Conservation (phyloP, 148 eudicot species). For the Euryodendron excelsum region DNA sequence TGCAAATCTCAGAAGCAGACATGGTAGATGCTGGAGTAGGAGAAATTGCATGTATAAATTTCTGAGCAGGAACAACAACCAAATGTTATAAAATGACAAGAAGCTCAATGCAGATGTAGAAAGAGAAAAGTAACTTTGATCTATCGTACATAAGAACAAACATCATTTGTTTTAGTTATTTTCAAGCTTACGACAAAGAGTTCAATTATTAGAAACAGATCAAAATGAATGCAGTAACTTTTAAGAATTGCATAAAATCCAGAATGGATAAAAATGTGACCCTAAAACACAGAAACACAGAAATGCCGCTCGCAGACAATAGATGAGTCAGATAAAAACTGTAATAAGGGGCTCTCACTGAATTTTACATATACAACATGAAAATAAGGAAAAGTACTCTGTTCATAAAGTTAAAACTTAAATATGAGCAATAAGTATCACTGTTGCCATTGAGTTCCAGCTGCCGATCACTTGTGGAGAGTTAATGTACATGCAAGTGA, state of each 20-base stretch:
- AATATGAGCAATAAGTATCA: neutral
- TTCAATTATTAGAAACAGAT: neutral
- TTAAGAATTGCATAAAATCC: neutral
- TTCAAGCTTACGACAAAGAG: neutral
- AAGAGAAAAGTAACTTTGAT: neutral
- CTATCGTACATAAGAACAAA: neutral
- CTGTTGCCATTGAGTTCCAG: neutral
- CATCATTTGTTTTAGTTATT: neutral
- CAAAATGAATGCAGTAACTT: neutral
- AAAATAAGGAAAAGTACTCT: neutral
- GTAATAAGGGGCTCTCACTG: neutral
- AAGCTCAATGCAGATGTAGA: conserved; percentile 4
- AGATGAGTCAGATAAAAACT: conserved; percentile 3
- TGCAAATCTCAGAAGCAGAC: conserved; percentile 62
- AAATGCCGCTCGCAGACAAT: conserved; percentile 2
- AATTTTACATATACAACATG: neutral
- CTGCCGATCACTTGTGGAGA: neutral
- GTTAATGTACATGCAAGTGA: neutral
- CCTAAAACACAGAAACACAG: neutral
- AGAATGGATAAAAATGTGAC: neutral
- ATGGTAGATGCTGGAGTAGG: conserved; percentile 89
- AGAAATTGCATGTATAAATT: conserved; percentile 94
- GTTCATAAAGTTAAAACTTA: neutral
- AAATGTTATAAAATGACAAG: conserved; percentile 17
- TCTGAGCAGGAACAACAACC: conserved; percentile 44